These are phyloP conservation scores for Teratosphaeria pseudoeucalypti DNA, from an alignment of 2,329 filamentous ascomycete genomes.

Conservation along the genomic window DNA sequence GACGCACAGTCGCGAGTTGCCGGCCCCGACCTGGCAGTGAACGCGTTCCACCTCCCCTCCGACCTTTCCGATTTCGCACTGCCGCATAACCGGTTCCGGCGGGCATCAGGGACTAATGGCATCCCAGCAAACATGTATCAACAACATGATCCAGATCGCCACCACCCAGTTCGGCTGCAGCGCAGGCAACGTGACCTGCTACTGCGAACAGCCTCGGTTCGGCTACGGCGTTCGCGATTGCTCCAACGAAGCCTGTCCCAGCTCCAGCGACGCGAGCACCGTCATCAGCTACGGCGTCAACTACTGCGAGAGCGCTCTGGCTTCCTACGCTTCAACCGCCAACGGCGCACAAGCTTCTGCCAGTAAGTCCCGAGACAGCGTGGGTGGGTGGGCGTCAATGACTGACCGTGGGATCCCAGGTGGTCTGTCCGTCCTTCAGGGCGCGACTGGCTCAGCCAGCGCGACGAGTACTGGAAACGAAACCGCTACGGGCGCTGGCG, in stretches of 20 bases:
- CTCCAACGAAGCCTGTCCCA: constrained; percentile 25
- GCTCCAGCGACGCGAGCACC: constrained; percentile 13
- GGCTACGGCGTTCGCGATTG: constrained; percentile 31
- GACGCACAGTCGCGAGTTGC: background rate
- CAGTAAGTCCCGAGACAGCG: background rate
- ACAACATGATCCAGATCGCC: constrained; percentile 27
- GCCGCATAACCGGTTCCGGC: background rate
- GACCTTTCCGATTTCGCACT: background rate
- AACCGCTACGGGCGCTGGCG: constrained; percentile 1
- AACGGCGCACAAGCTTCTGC: background rate
- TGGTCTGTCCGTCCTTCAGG: constrained; percentile 14
- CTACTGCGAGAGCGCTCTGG: constrained; percentile 20
- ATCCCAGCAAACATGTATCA: constrained; percentile 25
- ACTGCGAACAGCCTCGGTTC: constrained; percentile 26
- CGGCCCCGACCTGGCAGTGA: background rate
- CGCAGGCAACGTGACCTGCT: constrained; percentile 24
- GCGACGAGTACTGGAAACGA: constrained; percentile 10
- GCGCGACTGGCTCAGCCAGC: constrained; percentile 9
- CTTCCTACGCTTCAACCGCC: constrained; percentile 8
- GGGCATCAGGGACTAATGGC: constrained; percentile 2
- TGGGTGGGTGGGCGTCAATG: no score
- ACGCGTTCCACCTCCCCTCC: background rate
- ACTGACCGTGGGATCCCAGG: background rate
- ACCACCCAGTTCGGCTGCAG: constrained; percentile 21
- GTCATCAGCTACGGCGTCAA: constrained; percentile 25